These are phyloP conservation scores for peach (Prunus persica) DNA, from an alignment of 306 rosid genomes.

Conservation along the genomic window DNA sequence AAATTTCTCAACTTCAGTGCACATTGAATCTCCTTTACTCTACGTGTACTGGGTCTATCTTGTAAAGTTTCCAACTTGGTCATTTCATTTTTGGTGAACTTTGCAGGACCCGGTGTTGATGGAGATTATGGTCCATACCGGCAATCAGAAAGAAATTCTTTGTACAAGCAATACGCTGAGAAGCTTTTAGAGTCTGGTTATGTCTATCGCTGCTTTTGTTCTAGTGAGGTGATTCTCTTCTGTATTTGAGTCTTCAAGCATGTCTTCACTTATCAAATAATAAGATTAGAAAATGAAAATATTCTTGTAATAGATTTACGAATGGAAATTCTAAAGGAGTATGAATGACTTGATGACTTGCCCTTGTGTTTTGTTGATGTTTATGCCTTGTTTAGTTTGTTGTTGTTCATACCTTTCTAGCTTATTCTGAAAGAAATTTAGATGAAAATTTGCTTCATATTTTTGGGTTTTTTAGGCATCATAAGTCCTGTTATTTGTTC, in stretches of 20 bases:
- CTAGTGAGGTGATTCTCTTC: constrained; percentile 58
- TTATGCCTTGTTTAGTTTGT: background rate
- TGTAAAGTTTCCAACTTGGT: background rate
- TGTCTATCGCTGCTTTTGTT: constrained; percentile 91
- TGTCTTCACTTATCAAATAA: background rate
- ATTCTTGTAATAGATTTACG: background rate
- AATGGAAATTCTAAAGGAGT: background rate
- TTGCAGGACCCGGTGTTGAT: constrained; percentile 83
- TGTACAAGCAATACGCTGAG: constrained; percentile 77
- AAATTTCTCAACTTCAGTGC: background rate
- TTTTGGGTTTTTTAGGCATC: background rate
- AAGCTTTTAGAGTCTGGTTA: constrained; percentile 69
- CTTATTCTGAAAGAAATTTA: background rate
- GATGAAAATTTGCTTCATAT: background rate
- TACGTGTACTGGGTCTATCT: background rate
- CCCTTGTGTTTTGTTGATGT: background rate
- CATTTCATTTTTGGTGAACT: constrained; percentile 11
- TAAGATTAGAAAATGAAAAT: background rate
- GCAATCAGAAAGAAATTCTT: constrained; percentile 84
- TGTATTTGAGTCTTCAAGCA: background rate
- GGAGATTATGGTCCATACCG: constrained; percentile 95
- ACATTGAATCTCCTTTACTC: background rate
- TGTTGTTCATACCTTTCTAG: background rate
- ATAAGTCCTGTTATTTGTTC: background rate
- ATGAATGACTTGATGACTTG: background rate